phyloP scores from a whole-genome alignment of 1,284 basidiomycete species.

The Sporisorium scitamineum region DNA sequence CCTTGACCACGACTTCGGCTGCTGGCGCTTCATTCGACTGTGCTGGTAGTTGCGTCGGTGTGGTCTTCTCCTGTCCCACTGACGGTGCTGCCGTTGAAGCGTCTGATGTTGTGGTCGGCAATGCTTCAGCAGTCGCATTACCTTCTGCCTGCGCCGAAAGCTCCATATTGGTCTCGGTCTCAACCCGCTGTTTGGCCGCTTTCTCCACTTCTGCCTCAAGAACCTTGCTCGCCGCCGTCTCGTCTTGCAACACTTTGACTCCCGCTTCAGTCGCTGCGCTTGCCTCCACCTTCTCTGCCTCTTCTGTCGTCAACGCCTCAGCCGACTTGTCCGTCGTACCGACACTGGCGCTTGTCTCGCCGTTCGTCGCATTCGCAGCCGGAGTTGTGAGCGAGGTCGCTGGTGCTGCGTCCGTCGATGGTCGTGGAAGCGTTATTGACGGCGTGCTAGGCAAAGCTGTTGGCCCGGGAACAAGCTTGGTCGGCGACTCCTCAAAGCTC shows the following conservation, averaged over 20 bases:
- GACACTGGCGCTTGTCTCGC: not conserved
- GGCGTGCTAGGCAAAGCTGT: constrained; percentile 26
- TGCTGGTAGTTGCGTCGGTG: not conserved
- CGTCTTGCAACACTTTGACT: constrained; percentile 37
- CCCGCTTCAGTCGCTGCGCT: constrained; percentile 46
- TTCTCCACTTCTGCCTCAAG: constrained; percentile 24
- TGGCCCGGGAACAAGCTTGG: constrained; percentile 22
- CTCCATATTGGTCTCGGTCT: constrained; percentile 41
- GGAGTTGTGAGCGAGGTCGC: not conserved
- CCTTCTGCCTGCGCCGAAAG: constrained; percentile 41
- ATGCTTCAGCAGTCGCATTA: not conserved
- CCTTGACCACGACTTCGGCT: constrained; percentile 43
- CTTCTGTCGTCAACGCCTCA: constrained; percentile 39
- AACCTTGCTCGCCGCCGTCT: constrained; percentile 16
- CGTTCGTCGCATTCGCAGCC: not conserved
- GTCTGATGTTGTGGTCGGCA: not conserved
- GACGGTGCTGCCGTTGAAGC: not conserved
- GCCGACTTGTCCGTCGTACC: not conserved
- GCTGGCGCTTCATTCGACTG: constrained; percentile 20
- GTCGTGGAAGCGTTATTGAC: constrained; percentile 26
- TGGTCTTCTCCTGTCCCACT: constrained; percentile 1
- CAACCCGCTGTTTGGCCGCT: constrained; percentile 35
- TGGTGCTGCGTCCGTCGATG: constrained; percentile 1
- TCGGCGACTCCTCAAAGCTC: constrained; percentile 40
- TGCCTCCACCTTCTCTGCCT: constrained; percentile 39